These are phyloP conservation scores for Cytospora schulzeri DNA, from an alignment of 2,329 filamentous ascomycete genomes.

Conservation along the genomic window DNA sequence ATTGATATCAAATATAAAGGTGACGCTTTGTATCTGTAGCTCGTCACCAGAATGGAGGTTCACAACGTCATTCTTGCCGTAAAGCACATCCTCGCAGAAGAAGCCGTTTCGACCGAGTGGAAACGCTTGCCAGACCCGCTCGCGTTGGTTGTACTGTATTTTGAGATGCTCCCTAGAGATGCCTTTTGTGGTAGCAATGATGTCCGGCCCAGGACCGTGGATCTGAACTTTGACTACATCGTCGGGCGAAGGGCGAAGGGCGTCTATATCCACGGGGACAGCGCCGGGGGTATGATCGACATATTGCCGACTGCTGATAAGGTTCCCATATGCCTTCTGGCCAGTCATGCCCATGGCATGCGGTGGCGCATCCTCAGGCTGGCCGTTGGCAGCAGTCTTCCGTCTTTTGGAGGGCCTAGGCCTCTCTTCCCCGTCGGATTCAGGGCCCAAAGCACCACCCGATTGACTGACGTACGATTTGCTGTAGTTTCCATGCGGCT, in stretches of 20 bases:
- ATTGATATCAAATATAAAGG: slow-evolving; percentile 70
- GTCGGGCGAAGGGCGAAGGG: slow-evolving; percentile 61
- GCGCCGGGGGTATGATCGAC: slow-evolving; percentile 62
- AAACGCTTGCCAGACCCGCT: slow-evolving; percentile 65
- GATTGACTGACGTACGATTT: slow-evolving; percentile 70
- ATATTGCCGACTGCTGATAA: slow-evolving; percentile 61
- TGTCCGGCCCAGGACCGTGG: slow-evolving; percentile 66
- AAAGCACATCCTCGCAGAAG: slow-evolving; percentile 61
- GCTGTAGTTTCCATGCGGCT: slow-evolving; percentile 55
- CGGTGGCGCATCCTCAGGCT: slow-evolving; percentile 18
- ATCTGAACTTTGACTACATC: slow-evolving; percentile 70
- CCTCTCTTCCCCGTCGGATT: slow-evolving; percentile 58
- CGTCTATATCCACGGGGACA: slow-evolving; percentile 60
- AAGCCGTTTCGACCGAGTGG: slow-evolving; percentile 67
- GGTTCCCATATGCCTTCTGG: slow-evolving; percentile 37
- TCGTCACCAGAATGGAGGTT: slow-evolving; percentile 64
- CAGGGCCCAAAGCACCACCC: slow-evolving; percentile 67
- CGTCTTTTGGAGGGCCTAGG: slow-evolving; percentile 50
- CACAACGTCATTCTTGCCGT: slow-evolving; percentile 57
- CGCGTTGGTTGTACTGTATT: slow-evolving; percentile 68
- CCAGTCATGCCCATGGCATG: slow-evolving; percentile 25
- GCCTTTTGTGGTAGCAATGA: slow-evolving; percentile 65
- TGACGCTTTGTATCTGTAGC: slow-evolving; percentile 73
- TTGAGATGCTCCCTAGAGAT: slow-evolving; percentile 76
- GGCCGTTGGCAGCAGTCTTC: slow-evolving; percentile 44